These are phyloP conservation scores for Penicillium waksmanii DNA, from an alignment of 495 filamentous ascomycete genomes.

Conservation along the genomic window DNA sequence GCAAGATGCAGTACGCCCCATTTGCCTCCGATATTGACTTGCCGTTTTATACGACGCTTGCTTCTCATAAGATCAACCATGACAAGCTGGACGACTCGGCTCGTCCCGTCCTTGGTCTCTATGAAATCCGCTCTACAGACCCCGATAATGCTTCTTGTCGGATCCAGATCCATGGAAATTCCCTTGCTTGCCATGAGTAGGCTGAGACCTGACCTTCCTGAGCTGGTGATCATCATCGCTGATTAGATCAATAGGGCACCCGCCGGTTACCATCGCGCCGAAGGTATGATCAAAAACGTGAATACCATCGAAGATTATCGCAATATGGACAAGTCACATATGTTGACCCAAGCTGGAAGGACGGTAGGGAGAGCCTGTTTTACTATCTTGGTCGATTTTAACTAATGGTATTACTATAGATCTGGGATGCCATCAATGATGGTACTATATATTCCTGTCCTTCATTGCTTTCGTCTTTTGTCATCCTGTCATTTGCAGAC, in stretches of 20 bases:
- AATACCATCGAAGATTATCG: conserved; percentile 96
- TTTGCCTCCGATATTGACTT: conserved; percentile 94
- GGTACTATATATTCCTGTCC: conserved; percentile 94
- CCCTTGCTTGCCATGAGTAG: conserved; percentile 81
- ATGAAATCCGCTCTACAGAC: conserved; percentile 75
- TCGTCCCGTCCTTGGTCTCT: conserved; percentile 82
- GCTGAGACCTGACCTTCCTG: conserved; percentile 30
- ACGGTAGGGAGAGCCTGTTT: conserved; percentile 58
- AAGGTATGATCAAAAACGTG: conserved; percentile 93
- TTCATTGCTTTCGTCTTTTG: conserved; percentile 84
- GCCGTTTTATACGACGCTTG: conserved; percentile 89
- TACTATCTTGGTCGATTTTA: background rate
- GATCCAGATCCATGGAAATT: conserved; percentile 87
- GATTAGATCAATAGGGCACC: conserved; percentile 61
- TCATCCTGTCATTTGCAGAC: conserved; percentile 90
- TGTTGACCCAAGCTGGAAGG: conserved; percentile 73
- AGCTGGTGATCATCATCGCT: conserved; percentile 6
- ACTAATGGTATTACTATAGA: conserved; percentile 50
- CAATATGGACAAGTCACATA: conserved; percentile 68
- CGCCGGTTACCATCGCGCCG: conserved; percentile 73
- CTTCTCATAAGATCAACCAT: conserved; percentile 90
- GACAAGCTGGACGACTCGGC: conserved; percentile 94
- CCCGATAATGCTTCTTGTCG: conserved; percentile 71
- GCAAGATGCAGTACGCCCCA: conserved; percentile 67
- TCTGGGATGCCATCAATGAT: conserved; percentile 97